phyloP scores from a whole-genome alignment of 2,329 filamentous ascomycete genomes.

The Colletotrichum brevisporum region DNA sequence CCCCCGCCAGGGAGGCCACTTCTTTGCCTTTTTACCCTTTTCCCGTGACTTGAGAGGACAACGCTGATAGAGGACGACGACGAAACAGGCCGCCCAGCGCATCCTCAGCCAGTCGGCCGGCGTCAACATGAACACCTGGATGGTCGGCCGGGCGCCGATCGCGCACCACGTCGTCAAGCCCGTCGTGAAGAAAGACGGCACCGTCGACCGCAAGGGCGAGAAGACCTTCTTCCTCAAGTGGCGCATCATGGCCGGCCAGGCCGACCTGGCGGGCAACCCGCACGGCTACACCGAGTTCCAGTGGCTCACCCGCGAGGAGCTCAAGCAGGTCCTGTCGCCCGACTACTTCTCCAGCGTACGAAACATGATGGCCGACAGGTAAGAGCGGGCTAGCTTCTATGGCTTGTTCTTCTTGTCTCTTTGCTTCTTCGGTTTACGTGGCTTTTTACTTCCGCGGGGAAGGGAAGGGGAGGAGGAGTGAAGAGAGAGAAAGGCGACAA shows the following conservation, averaged over 20 bases:
- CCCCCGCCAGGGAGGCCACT: background rate
- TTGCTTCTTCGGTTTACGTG: background rate
- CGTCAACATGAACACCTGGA: slow-evolving; percentile 98
- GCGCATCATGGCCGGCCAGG: slow-evolving; percentile 97
- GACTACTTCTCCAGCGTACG: slow-evolving; percentile 82
- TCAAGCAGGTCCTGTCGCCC: slow-evolving; percentile 74
- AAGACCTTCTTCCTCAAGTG: slow-evolving; percentile 98
- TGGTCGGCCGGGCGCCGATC: slow-evolving; percentile 91
- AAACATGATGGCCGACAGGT: slow-evolving; percentile 89
- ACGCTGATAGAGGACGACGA: background rate
- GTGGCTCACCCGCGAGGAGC: slow-evolving; percentile 93
- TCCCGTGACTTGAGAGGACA: too few species aligned
- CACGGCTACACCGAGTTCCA: slow-evolving; percentile 86
- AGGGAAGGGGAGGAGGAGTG: slow-evolving; percentile 45
- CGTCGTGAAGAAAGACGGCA: slow-evolving; percentile 58
- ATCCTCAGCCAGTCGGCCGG: slow-evolving; percentile 84
- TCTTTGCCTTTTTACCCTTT: too few species aligned
- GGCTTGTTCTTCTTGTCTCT: too few species aligned
- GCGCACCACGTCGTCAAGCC: slow-evolving; percentile 79
- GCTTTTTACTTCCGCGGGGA: too few species aligned
- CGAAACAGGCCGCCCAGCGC: slow-evolving; percentile 81
- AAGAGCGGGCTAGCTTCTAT: slow-evolving; percentile 42
- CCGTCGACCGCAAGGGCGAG: slow-evolving; percentile 69
- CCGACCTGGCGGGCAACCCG: slow-evolving; percentile 79
- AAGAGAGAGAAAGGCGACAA: slow-evolving; percentile 51